These are phyloP conservation scores for Raffaelea arxii DNA, from an alignment of 2,329 filamentous ascomycete species.

Conservation along the genomic window DNA sequence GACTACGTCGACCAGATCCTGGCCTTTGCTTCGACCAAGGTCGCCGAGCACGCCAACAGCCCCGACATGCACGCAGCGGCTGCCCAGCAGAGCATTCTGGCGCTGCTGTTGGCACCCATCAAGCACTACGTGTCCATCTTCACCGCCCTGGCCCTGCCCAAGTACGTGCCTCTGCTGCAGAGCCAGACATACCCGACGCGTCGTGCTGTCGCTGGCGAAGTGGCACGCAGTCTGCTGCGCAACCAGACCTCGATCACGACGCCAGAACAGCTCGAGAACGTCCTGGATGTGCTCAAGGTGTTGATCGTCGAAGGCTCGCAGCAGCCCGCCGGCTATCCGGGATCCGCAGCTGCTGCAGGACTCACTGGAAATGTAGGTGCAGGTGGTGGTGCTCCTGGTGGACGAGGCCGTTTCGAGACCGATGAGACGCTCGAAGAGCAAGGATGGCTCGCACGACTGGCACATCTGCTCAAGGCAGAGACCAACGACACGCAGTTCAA, in stretches of 20 bases:
- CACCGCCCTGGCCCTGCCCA: slow-evolving; percentile 87
- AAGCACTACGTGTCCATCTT: slow-evolving; percentile 89
- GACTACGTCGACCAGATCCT: slow-evolving; percentile 95
- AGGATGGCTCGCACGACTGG: slow-evolving; percentile 87
- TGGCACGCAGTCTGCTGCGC: slow-evolving; percentile 71
- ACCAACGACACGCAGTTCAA: slow-evolving; percentile 93
- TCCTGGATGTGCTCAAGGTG: slow-evolving; percentile 80
- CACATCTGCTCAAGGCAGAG: slow-evolving; percentile 74
- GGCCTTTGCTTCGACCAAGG: slow-evolving; percentile 78
- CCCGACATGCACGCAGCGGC: slow-evolving; percentile 85
- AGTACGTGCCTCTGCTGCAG: slow-evolving; percentile 81
- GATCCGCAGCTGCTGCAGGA: slow-evolving; percentile 62
- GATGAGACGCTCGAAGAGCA: slow-evolving; percentile 98
- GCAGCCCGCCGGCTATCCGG: slow-evolving; percentile 72
- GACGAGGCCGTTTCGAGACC: slow-evolving; percentile 59
- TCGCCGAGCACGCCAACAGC: slow-evolving; percentile 81
- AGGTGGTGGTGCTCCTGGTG: too few species aligned
- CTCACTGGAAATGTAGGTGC: background rate
- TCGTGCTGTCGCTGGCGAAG: slow-evolving; percentile 80
- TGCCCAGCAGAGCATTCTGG: slow-evolving; percentile 81
- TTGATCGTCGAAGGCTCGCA: slow-evolving; percentile 90
- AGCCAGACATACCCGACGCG: slow-evolving; percentile 89
- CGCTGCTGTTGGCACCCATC: slow-evolving; percentile 81
- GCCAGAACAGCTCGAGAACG: slow-evolving; percentile 71
- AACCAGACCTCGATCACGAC: slow-evolving; percentile 74